A percentile compares a stretch with the other conserved stretches of the same genome.
Evolutionary conservation across 352 stramenopile genomes (phyloP).

Genomic region (Globisporangium nunn): DNA sequence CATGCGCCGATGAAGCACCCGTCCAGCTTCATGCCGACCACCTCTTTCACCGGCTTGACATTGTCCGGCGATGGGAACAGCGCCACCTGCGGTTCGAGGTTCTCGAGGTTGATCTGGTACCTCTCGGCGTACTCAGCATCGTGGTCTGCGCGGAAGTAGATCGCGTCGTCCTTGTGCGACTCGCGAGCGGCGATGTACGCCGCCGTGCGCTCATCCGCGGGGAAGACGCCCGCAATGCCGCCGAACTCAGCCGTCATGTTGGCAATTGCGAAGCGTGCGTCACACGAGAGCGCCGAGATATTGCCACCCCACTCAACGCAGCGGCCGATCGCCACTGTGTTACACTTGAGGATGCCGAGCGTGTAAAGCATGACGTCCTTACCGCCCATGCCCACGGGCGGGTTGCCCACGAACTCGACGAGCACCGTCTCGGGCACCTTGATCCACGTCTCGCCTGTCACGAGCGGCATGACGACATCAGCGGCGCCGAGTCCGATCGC

Average conservation of each 20-base stretch:
- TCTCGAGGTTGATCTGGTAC: conserved; percentile 68
- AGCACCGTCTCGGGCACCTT: conserved; percentile 85
- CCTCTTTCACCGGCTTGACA: conserved; percentile 53
- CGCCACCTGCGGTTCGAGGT: conserved; percentile 67
- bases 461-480: conserved; percentile 80
- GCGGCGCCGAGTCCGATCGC: conserved; percentile 72
- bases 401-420: conserved; percentile 69
- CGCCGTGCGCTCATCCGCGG: conserved; percentile 58
- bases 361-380: conserved; percentile 88
- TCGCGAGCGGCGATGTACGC: conserved; percentile 56
- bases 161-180: conserved; percentile 67
- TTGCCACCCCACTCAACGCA: conserved; percentile 70
- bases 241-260: conserved; percentile 87
- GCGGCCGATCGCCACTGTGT: conserved; percentile 74
- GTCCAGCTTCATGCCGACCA: conserved; percentile 70
- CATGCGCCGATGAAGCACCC: conserved; percentile 83
- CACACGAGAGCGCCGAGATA: conserved; percentile 81
- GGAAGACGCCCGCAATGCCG: conserved; percentile 79
- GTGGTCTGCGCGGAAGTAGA: conserved; percentile 78
- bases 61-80: conserved; percentile 81
- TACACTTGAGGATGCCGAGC: conserved; percentile 79
- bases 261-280: conserved; percentile 78
- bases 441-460: conserved; percentile 85
- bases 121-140: conserved; percentile 68
- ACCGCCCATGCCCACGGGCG: conserved; percentile 64